phyloP scores from a whole-genome alignment of 2,329 filamentous ascomycete genomes.

The Thermomyces lanuginosus region DNA sequence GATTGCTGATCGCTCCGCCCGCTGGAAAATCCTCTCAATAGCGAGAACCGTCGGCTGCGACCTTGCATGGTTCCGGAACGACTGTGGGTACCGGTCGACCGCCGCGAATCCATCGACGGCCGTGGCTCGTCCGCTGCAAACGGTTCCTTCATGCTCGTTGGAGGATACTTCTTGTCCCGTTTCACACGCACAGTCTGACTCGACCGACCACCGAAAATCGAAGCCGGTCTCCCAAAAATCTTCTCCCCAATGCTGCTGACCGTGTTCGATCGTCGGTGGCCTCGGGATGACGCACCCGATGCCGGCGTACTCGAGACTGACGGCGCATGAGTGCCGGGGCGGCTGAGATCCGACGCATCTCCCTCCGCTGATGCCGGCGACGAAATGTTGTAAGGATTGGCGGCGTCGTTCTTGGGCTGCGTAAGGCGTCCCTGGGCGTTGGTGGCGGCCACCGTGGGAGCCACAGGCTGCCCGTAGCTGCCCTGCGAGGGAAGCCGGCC shows the following conservation, averaged over 20 bases:
- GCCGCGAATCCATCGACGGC: constrained; percentile 56
- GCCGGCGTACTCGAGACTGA: too few species aligned
- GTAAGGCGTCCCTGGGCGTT: constrained; percentile 82
- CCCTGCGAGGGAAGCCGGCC: constrained; percentile 54
- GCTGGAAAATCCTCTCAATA: constrained; percentile 50
- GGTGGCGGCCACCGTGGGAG: constrained; percentile 71
- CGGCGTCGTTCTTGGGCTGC: constrained; percentile 52
- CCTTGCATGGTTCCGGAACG: constrained; percentile 49
- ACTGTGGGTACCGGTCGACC: too few species aligned
- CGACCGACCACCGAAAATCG: constrained; percentile 51
- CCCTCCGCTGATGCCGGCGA: constrained; percentile 43
- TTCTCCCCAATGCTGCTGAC: constrained; percentile 71
- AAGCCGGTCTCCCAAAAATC: constrained; percentile 68
- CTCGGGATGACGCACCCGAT: too few species aligned
- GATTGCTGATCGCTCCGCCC: constrained; percentile 35
- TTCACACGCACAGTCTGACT: constrained; percentile 29
- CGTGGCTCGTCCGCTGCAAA: constrained; percentile 45
- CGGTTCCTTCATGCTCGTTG: constrained; percentile 72
- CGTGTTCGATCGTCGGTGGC: constrained; percentile 55
- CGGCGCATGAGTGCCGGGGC: constrained; percentile 40
- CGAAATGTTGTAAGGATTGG: constrained; percentile 56
- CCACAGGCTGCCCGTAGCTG: constrained; percentile 75
- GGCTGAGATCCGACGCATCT: constrained; percentile 41
- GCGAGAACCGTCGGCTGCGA: constrained; percentile 54
- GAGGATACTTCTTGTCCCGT: constrained; percentile 57